phyloP scores from a whole-genome alignment of 2,329 filamentous ascomycete genomes.

The Arachnopeziza araneosa region DNA sequence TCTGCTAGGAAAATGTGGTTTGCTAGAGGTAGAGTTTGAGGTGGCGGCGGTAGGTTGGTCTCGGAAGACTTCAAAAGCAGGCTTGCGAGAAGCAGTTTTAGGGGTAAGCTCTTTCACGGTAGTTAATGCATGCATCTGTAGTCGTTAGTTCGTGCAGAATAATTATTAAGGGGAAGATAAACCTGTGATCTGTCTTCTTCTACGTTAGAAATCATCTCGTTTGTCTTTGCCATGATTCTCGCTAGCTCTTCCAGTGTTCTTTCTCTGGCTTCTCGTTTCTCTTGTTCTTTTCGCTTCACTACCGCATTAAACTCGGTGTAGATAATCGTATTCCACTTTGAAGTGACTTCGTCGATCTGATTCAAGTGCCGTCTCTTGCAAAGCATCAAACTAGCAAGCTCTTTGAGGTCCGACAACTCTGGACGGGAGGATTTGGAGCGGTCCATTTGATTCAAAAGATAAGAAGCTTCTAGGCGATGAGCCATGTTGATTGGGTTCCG shows the following conservation, averaged over 20 bases:
- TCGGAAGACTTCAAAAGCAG: not conserved
- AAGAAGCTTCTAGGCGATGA: constrained; percentile 1
- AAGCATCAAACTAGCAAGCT: constrained; percentile 8
- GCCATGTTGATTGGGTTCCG: not conserved
- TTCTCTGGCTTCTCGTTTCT: not conserved
- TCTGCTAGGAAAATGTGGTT: not conserved
- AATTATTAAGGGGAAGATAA: not conserved
- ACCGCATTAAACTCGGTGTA: not conserved
- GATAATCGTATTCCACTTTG: not conserved
- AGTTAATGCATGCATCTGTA: not conserved
- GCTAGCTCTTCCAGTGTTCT: not conserved
- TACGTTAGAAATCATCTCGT: not conserved
- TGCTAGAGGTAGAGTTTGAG: not conserved
- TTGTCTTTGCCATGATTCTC: not conserved
- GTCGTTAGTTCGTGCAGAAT: not conserved
- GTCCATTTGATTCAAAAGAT: constrained; percentile 12
- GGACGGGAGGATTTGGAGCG: not conserved
- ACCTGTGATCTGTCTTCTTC: not conserved
- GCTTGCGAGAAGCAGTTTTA: not conserved
- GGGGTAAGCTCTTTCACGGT: not conserved
- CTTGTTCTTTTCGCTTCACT: not conserved
- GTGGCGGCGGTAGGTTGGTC: not conserved
- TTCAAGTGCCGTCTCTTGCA: constrained; percentile 8
- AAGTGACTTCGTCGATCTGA: constrained; percentile 4
- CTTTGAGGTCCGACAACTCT: not conserved